Evolutionary conservation across 495 filamentous ascomycete species (phyloP).

Genomic region (Trichoderma asperelloides): DNA sequence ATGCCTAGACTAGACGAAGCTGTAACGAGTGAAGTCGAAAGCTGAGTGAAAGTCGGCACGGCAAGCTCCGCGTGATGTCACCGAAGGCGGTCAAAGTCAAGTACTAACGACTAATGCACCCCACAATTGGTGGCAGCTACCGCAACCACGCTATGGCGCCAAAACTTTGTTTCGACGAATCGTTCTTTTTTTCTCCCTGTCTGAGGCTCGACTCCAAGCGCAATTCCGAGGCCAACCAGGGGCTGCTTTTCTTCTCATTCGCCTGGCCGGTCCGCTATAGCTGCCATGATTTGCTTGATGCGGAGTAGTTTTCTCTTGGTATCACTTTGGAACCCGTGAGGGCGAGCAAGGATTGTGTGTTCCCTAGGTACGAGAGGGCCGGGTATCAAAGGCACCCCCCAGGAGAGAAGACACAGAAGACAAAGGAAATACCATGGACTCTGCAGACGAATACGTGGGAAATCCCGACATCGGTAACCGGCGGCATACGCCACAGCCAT

Average conservation of each 20-base stretch:
- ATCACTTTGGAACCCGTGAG: not conserved
- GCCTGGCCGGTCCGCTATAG: not conserved
- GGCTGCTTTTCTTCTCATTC: not conserved
- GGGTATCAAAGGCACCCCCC: not conserved
- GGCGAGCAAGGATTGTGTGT: not conserved
- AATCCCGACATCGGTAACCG: not conserved
- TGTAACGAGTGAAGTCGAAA: not conserved
- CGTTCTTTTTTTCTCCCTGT: not conserved
- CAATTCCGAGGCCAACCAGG: not conserved
- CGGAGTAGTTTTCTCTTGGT: not conserved
- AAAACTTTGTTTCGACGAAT: slow-evolving; percentile 1
- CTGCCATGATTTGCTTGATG: not conserved
- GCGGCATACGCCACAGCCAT: not conserved
- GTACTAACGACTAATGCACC: not conserved
- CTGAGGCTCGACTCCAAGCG: not conserved
- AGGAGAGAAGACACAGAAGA: not conserved
- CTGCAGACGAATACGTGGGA: not conserved
- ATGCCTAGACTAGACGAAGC: not conserved
- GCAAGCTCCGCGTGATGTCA: not conserved
- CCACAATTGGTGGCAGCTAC: not conserved
- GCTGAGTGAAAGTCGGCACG: no score
- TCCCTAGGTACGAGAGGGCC: not conserved
- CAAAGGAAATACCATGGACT: not conserved
- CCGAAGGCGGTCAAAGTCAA: slow-evolving; percentile 3
- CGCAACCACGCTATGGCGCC: not conserved